Base-by-base conservation (phyloP, 768 basidiomycete genomes). In the Leccinum barrowsii region DNA sequence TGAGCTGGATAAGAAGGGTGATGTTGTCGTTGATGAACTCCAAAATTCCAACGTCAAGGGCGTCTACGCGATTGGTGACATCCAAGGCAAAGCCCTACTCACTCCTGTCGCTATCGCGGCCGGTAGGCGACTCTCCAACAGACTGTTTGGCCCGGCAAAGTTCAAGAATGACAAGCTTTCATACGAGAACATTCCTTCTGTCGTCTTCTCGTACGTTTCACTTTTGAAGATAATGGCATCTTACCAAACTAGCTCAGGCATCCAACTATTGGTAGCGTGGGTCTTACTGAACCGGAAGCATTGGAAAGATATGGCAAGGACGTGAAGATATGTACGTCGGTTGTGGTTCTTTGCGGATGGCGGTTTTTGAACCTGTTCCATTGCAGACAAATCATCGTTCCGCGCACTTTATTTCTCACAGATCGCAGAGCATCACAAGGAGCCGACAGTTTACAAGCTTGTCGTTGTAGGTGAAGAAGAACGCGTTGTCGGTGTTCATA, bases 71-170 rank as follows among this genome's bases (percentile, higher is more conserved):
- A 87, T 98, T 57, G 97, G 97, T 2, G 97, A 99, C 69, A 92
- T 94, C 21, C 85, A 85, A 63, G 97, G 97, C 60, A 95, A 97
- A 74, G 91, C 85, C 46, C 78, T 96, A 32, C 80, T 99, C 59
- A 99, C 97, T 4, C 97, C 97, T 15, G 97, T 99, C 10, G 97
- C 97, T 44, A 96, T 99, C 58, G 96, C 96, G 50, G 97, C 97
- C 15, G 97, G 94, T 21, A 79, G 97, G 59, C 78, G 94, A 60
- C 77, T 98, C 40, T 81, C 89, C 55, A 98, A 98, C 76, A 79
- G 97, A 59, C 75, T 98, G 49, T 99, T 93, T 67, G 97, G 97
- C 10, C 86, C 87, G 3, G 83, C 85, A 59, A 80, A 91, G 74
- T 95, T 81, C 82, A 94, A 90, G 77, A 72, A 88, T 50, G 90